Conservation (phyloP, 2,329 filamentous ascomycete species). For the Paecilomyces niveus region DNA sequence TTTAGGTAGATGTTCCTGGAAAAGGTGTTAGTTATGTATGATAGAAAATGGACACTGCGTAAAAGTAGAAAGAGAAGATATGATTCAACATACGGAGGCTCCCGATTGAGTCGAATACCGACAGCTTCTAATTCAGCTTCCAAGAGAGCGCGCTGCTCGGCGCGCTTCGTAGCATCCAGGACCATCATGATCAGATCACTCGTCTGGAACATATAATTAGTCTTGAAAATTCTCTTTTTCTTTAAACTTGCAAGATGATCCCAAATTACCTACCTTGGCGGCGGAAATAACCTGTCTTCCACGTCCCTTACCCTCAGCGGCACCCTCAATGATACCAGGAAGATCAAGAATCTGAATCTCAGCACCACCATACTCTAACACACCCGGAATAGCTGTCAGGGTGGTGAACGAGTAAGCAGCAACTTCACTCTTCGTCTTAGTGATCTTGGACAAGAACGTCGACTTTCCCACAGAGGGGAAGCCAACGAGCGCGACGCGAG, state of each 20-base stretch:
- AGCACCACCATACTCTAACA: conserved; percentile 93
- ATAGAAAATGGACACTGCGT: background rate
- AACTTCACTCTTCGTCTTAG: conserved; percentile 93
- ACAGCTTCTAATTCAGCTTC: conserved; percentile 93
- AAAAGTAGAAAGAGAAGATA: background rate
- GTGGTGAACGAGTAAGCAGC: conserved; percentile 97
- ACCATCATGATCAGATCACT: conserved; percentile 97
- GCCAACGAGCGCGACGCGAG: conserved; percentile 93
- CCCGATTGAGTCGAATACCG: conserved; percentile 84
- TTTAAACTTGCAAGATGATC: background rate
- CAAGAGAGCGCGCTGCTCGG: conserved; percentile 80
- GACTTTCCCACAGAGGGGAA: conserved; percentile 99
- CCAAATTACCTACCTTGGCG: conserved; percentile 58
- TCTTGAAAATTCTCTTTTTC: background rate
- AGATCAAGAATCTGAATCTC: conserved; percentile 98
- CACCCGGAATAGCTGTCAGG: conserved; percentile 91
- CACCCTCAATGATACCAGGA: conserved; percentile 96
- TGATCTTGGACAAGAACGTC: conserved; percentile 97
- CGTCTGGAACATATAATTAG: conserved; percentile 54
- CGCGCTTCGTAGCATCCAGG: conserved; percentile 90
- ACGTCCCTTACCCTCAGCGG: conserved; percentile 88
- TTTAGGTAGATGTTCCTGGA: conserved; percentile 93
- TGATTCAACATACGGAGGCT: conserved; percentile 63
- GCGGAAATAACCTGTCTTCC: conserved; percentile 95
- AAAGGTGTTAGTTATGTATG: background rate